Base-by-base conservation (phyloP, 106 monocot species). In the Vanilla planifolia region DNA sequence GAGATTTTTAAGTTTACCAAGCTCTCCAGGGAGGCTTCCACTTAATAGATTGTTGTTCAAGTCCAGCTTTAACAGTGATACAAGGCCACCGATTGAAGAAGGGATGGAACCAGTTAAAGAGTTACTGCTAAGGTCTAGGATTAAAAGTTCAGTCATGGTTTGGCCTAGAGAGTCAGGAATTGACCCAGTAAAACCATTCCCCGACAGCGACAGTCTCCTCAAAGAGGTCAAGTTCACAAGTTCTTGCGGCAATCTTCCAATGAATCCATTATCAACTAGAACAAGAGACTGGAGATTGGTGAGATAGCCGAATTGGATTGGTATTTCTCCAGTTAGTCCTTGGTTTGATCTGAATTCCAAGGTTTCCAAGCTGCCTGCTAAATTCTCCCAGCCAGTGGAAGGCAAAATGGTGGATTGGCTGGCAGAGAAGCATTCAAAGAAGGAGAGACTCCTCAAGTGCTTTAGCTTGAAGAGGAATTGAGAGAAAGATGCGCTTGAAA, bases 311-410 rank as follows among this genome's bases (percentile, higher is more conserved):
- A 87, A 10, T 3, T 4, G 7, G 29, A 67, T 3, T 13, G 92
- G 92, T 22, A 92, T 63, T 33, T 60, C 43, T 34, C 92, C 83
- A 9, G 29, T 33, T 33, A 92, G 70, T 17, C 75, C 84, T 14
- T n/a, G 44, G 27, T 92, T 92, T 5, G 84, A 87, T 39, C 92
- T 63, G 65, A 92, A 83, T 17, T 84, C 92, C 14, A 92, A 67
- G 26, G 80, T 80, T 67, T 87, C 92, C 15, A 92, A 67, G 65
- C 51, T 73, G 6, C 43, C 64, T 1, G 92, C 59, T 13, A 92
- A 61, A 29, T 64, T 78, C 40, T 71, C 69, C 92, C 92, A 92
- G 67, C 41, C 51, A 16, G 39, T 14, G 14, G 75, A 51, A 15
- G 87, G 87, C 17, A 84, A 72, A 16, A 55, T 60, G 16, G 48